These are phyloP conservation scores for Apiospora arundinis DNA, from an alignment of 2,329 filamentous ascomycete species.

Conservation along the genomic window DNA sequence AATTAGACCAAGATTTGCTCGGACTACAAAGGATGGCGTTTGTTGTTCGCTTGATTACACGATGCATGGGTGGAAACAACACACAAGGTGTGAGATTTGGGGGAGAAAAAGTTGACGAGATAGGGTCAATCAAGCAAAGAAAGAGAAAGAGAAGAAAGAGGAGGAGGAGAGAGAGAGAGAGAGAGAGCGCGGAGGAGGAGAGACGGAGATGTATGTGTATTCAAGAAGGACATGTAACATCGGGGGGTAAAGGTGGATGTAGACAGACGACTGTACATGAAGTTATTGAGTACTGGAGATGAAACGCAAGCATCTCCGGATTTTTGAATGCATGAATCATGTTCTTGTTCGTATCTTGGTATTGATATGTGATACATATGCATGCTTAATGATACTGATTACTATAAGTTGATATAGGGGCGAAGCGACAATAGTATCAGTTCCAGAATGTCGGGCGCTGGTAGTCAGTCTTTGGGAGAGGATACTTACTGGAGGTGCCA, in stretches of 20 bases:
- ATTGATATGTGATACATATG: too few relatives aligned
- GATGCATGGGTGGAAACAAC: not conserved
- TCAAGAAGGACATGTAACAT: conserved; percentile 22
- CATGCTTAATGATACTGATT: not conserved
- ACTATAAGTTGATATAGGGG: not conserved
- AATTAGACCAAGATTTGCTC: conserved; percentile 20
- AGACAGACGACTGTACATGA: conserved; percentile 22
- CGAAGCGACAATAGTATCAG: not conserved
- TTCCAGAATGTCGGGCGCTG: too few relatives aligned
- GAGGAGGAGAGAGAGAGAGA: not conserved
- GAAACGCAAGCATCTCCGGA: not conserved
- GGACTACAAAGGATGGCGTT: conserved; percentile 21
- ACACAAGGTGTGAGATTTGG: not conserved
- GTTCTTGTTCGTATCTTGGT: too few relatives aligned
- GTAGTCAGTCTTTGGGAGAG: not conserved
- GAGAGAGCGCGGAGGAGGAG: not conserved
- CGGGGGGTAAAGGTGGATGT: not conserved
- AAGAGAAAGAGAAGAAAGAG: not conserved
- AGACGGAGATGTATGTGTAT: conserved; percentile 10
- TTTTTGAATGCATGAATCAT: not conserved
- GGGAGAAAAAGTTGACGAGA: not conserved
- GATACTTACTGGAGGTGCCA: not conserved
- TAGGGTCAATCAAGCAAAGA: conserved; percentile 1
- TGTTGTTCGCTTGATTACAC: conserved; percentile 16
- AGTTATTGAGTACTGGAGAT: conserved; percentile 15